Percentiles rank a stretch among this genome's conserved stretches.
Evolutionary conservation across 176 grass and related monocot genomes (phyloP).

Genomic region (Phoenix roebelenii): DNA sequence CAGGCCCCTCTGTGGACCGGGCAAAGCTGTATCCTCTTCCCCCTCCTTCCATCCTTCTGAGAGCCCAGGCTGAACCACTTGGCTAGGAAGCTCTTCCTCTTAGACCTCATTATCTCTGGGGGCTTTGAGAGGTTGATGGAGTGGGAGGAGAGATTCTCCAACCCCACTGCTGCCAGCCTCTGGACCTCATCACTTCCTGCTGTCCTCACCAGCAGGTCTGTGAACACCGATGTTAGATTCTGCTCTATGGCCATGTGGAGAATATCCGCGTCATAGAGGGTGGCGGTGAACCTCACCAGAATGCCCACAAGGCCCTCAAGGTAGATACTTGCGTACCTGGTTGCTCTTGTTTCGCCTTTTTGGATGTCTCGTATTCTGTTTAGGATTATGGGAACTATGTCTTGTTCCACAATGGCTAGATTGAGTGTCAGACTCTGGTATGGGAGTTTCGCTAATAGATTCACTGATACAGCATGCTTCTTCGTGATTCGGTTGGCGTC

Average conservation of each 20-base stretch:
- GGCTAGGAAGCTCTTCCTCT: conserved; percentile 46
- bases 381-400: conserved; percentile 30
- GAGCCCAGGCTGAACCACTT: conserved; percentile 27
- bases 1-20: conserved; percentile 61
- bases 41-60: neutral
- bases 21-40: conserved; percentile 26
- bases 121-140: conserved; percentile 44
- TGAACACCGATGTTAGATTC: conserved; percentile 48
- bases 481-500: conserved; percentile 37
- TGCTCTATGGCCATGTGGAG: conserved; percentile 40
- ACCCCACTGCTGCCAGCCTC: conserved; percentile 50
- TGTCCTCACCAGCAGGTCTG: conserved; percentile 45
- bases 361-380: conserved; percentile 61
- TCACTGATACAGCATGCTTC: conserved; percentile 46
- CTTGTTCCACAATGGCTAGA: conserved; percentile 39
- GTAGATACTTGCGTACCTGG: conserved; percentile 45
- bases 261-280: conserved; percentile 56
- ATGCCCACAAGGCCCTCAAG: conserved; percentile 63
- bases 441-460: conserved; percentile 56
- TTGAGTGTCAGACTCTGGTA: conserved; percentile 63
- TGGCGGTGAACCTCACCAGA: conserved; percentile 58
- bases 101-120: conserved; percentile 18
- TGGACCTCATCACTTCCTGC: conserved; percentile 61
- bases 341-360: conserved; percentile 39
- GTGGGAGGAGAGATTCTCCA: conserved; percentile 64